Evolutionary conservation across 306 rosid genomes (phyloP), one percentile per base, ranked within the genome.

Genomic region (Glycine tomentella): DNA sequence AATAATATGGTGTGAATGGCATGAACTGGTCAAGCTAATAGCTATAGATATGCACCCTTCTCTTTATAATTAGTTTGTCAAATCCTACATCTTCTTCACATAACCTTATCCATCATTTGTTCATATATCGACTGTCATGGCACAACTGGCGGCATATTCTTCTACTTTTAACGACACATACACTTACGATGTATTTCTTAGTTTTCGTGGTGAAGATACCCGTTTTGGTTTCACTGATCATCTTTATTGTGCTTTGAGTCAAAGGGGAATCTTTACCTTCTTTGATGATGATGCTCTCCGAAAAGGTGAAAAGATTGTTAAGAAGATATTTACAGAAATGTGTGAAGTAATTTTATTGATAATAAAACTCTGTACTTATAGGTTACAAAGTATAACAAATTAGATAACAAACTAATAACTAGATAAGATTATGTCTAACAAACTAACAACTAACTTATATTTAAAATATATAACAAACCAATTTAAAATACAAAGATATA

Each of bases 141-240:
- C 4, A 34, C 38, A 34, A 34, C 4, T 0, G 0, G 11, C 12
- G 5, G 20, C 5, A 15, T 76, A 51, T 38, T 55, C 75, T 67
- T 17, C 44, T 16, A 17, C 38, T 46, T 3, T 2, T 20, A 20
- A 8, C 34, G 3, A 20, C 11, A 12, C 10, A 36, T 42, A 48
- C 16, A 38, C 34, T 3, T 42, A 66, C 40, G 82, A 68, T 78
- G 82, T 53, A 5, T 78, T 78, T 49, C 57, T 66, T 9, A 78
- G 48, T 13, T 78, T 78, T 11, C 57, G 20, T 15, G 80, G 80
- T 33, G 51, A 14, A 13, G 80, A 75, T 48, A 75, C 80, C 0
- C 42, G 48, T 1, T 25, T 2, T 14, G 80, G 59, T n/a, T 75
- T 75, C 7, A 75, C 80, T 1, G 59, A 59, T 20, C 46, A 49